Percentiles rank a stretch among this genome's conserved stretches.
Evolutionary conservation across 306 rosid genomes (phyloP).

Genomic region (Dalbergia oliveri): DNA sequence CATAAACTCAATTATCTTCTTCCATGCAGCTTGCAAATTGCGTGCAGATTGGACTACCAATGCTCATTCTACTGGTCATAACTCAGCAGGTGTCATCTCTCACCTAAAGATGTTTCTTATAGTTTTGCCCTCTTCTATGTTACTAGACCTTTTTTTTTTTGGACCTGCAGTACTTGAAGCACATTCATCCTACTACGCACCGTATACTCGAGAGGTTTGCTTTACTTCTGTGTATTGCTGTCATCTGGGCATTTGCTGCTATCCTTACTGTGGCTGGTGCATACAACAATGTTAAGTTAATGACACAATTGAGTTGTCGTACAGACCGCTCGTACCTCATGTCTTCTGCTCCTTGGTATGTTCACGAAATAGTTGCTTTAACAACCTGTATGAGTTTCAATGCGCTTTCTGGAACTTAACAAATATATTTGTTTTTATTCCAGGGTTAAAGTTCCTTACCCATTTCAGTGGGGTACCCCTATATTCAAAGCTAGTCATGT

Average conservation of each 20-base stretch:
- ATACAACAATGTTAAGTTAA: conserved; percentile 60
- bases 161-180: conserved; percentile 66
- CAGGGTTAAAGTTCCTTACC: conserved; percentile 88
- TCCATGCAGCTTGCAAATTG: conserved; percentile 81
- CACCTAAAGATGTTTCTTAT: conserved; percentile 15
- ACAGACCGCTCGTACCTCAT: conserved; percentile 78
- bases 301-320: conserved; percentile 77
- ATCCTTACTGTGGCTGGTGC: conserved; percentile 90
- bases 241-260: conserved; percentile 90
- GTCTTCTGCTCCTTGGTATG: conserved; percentile 85
- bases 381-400: not conserved
- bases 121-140: not conserved
- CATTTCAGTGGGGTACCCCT: conserved; percentile 97
- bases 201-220: conserved; percentile 70
- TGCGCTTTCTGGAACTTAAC: conserved; percentile 19
- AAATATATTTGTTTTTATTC: conserved; percentile 36
- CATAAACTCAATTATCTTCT: conserved; percentile 34
- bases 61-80: conserved; percentile 80
- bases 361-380: conserved; percentile 1
- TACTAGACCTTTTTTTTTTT: conserved; percentile 1
- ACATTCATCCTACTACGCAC: conserved; percentile 48
- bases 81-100: conserved; percentile 73
- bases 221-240: conserved; percentile 71
- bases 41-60: conserved; percentile 83
- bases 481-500: conserved; percentile 94